A percentile compares a stretch with the other conserved stretches of the same genome.
phyloP scores from a whole-genome alignment of 129 eudicot genomes.

The Silybum marianum region DNA sequence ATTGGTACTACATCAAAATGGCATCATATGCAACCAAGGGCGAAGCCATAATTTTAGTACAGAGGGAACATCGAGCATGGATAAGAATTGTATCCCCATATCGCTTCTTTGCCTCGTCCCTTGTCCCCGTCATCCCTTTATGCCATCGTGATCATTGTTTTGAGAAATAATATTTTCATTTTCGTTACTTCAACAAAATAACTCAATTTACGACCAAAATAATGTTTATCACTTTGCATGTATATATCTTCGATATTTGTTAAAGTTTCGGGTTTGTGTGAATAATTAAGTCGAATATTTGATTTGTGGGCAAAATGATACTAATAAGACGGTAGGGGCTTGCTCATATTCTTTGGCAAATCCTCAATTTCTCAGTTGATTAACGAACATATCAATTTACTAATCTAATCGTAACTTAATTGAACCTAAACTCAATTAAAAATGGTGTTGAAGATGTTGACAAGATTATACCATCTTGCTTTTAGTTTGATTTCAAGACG shows the following conservation, averaged over 20 bases:
- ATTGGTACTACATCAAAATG: no score
- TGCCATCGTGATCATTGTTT: not conserved
- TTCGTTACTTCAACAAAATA: not conserved
- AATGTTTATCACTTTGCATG: not conserved
- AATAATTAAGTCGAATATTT: not conserved
- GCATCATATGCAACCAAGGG: no score
- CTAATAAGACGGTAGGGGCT: not conserved
- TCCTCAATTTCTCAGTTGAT: not conserved
- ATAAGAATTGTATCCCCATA: not conserved
- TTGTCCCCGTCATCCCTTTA: not conserved
- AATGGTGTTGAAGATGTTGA: not conserved
- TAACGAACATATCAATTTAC: not conserved
- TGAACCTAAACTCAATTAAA: no score
- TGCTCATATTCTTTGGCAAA: not conserved
- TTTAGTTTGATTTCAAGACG: not conserved
- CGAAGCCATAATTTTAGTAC: no score
- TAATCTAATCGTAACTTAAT: not conserved
- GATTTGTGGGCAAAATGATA: not conserved
- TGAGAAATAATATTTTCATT: not conserved
- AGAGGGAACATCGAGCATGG: not conserved
- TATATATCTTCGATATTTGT: not conserved
- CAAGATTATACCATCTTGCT: not conserved
- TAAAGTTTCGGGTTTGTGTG: not conserved
- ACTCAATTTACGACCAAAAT: not conserved
- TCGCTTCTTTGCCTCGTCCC: not conserved